phyloP scores from a whole-genome alignment of 169 alveolate genomes.

The Babesia ovata region DNA sequence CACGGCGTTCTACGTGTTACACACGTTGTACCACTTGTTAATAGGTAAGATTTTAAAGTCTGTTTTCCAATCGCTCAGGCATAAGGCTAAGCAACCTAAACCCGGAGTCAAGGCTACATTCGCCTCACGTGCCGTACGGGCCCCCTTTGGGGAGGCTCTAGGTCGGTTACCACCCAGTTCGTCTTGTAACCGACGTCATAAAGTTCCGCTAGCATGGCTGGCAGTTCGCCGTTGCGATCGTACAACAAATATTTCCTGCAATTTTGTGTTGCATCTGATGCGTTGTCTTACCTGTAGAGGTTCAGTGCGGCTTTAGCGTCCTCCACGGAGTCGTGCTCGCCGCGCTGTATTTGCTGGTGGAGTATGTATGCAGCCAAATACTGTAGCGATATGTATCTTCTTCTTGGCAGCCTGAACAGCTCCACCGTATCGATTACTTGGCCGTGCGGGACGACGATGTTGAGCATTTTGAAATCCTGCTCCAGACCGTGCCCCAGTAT shows the following conservation, averaged over 20 bases:
- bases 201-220: slow-evolving; percentile 42
- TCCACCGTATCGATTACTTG: slow-evolving; percentile 81
- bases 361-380: slow-evolving; percentile 76
- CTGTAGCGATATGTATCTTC: slow-evolving; percentile 77
- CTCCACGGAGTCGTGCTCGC: slow-evolving; percentile 80
- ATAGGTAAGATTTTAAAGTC: background rate
- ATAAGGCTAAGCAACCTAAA: background rate
- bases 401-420: slow-evolving; percentile 77
- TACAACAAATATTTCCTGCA: slow-evolving; percentile 62
- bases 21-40: slow-evolving; percentile 28
- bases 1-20: slow-evolving; percentile 28
- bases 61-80: background rate
- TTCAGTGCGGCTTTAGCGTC: slow-evolving; percentile 82
- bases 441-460: slow-evolving; percentile 76
- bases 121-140: slow-evolving; percentile 4
- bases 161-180: slow-evolving; percentile 60
- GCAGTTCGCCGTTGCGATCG: slow-evolving; percentile 42
- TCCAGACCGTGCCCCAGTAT: slow-evolving; percentile 82
- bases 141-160: slow-evolving; percentile 4
- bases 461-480: slow-evolving; percentile 80
- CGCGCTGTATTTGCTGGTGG: slow-evolving; percentile 70
- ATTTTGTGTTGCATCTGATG: background rate
- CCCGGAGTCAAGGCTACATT: background rate
- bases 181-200: slow-evolving; percentile 73
- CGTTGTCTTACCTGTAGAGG: slow-evolving; percentile 62